Evolutionary conservation across 208 protist genomes (phyloP).

Genomic region (Borovskyia barvae): DNA sequence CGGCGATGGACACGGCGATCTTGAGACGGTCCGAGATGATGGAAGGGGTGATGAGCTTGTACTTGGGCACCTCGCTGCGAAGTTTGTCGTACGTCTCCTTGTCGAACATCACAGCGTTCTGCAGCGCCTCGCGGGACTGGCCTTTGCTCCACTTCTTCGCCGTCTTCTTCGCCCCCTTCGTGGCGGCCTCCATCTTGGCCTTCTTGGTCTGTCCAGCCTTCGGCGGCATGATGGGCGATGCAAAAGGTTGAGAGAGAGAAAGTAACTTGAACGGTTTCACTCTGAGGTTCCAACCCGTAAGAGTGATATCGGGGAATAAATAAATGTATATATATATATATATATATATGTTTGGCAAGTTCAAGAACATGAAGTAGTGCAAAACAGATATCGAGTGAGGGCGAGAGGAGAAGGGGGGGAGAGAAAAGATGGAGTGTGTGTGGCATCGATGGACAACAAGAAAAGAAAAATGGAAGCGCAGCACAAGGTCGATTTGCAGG

Average conservation of each 20-base stretch:
- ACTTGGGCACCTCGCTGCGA: conserved; percentile 88
- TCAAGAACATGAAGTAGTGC: conserved; percentile 1
- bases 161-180: conserved; percentile 81
- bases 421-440: not conserved
- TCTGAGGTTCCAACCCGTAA: too few relatives aligned
- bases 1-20: conserved; percentile 84
- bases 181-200: conserved; percentile 39
- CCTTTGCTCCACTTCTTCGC: conserved; percentile 94
- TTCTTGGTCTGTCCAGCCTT: conserved; percentile 41
- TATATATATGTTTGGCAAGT: not conserved
- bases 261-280: conserved; percentile 11
- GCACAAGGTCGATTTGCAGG: not conserved
- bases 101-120: conserved; percentile 92
- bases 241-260: conserved; percentile 14
- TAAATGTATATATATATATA: not conserved
- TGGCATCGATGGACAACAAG: not conserved
- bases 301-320: not conserved
- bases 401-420: not conserved
- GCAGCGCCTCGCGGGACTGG: conserved; percentile 84
- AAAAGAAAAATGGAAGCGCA: conserved; percentile 8
- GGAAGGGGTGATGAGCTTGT: conserved; percentile 90
- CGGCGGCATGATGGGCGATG: conserved; percentile 28
- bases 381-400: conserved; percentile 3
- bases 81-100: conserved; percentile 87
- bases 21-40: conserved; percentile 90